Conservation (phyloP, 1,284 basidiomycete species). For the Boletus semigastroideus region DNA sequence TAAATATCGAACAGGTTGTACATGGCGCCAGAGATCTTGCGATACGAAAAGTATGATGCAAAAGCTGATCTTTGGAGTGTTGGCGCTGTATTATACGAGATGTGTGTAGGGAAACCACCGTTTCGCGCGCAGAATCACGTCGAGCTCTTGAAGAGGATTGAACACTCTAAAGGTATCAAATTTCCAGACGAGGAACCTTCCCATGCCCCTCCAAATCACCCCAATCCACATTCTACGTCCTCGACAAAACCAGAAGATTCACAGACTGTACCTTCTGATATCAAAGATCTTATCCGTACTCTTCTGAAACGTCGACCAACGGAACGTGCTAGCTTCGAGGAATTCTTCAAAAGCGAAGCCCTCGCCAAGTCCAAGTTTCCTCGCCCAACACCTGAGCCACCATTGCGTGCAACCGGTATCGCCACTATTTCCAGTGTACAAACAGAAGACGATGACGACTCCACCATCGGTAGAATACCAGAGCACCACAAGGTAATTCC, state of each 20-base stretch:
- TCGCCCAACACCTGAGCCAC: constrained; percentile 36
- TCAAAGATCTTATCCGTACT: constrained; percentile 85
- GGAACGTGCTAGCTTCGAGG: constrained; percentile 88
- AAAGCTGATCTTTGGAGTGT: constrained; percentile 99
- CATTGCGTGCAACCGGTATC: constrained; percentile 13
- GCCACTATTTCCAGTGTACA: constrained; percentile 19
- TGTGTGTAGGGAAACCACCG: constrained; percentile 90
- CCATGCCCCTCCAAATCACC: constrained; percentile 23
- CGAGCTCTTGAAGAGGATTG: constrained; percentile 93
- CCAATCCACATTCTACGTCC: constrained; percentile 16
- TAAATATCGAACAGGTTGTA: constrained; percentile 64
- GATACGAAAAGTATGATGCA: constrained; percentile 97
- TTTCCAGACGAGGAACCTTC: constrained; percentile 87
- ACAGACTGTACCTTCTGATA: constrained; percentile 71
- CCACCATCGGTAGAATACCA: constrained; percentile 42
- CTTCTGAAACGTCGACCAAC: constrained; percentile 84
- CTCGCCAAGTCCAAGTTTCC: constrained; percentile 80
- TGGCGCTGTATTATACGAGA: constrained; percentile 96
- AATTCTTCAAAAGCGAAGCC: constrained; percentile 86
- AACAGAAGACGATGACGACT: constrained; percentile 33
- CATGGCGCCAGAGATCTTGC: constrained; percentile 98
- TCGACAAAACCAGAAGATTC: constrained; percentile 38
- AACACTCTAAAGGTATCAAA: constrained; percentile 80
- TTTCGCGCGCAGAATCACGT: constrained; percentile 97
- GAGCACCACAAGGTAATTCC: constrained; percentile 68